Conservation (phyloP, 2,329 filamentous ascomycete genomes). For the Capronia coronata region DNA sequence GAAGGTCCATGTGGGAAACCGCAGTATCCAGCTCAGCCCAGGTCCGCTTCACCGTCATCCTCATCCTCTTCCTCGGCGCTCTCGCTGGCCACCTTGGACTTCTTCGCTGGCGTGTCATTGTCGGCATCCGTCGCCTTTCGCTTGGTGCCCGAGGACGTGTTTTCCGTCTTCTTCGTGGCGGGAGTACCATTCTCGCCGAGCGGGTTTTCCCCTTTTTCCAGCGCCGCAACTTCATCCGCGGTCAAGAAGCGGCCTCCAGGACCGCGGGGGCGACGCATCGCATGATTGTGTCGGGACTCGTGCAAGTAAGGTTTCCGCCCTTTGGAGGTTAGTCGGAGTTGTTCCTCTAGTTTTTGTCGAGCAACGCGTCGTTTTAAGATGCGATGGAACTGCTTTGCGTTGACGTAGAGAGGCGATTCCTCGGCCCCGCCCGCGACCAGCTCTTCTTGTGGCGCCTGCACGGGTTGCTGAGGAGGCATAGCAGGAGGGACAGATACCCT, state of each 20-base stretch:
- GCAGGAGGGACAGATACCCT: conserved; percentile 48
- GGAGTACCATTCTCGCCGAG: conserved; percentile 31
- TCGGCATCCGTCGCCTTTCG: conserved; percentile 47
- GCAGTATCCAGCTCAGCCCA: conserved; percentile 10
- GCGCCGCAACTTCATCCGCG: conserved; percentile 86
- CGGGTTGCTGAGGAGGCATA: conserved; percentile 47
- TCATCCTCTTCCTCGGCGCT: conserved; percentile 50
- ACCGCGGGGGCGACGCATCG: conserved; percentile 89
- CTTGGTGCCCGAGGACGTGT: conserved; percentile 39
- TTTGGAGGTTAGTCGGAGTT: conserved; percentile 84
- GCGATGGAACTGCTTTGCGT: conserved; percentile 96
- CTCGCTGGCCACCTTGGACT: conserved; percentile 44
- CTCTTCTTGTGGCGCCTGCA: conserved; percentile 66
- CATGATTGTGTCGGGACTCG: conserved; percentile 95
- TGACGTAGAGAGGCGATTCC: conserved; percentile 93
- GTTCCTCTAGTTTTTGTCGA: conserved; percentile 87
- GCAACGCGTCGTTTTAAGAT: conserved; percentile 92
- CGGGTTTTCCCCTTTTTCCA: conserved; percentile 57
- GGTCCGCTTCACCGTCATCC: conserved; percentile 48
- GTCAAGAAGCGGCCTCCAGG: conserved; percentile 94
- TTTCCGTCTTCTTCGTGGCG: conserved; percentile 31
- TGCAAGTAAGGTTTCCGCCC: conserved; percentile 95
- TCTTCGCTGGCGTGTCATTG: conserved; percentile 44
- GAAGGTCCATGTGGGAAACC: conserved; percentile 1
- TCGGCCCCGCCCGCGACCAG: conserved; percentile 65